Evolutionary conservation across 176 grass and related monocot genomes (phyloP), one percentile per base, ranked within the genome.

Genomic region (Ampelocalamus luodianensis): DNA sequence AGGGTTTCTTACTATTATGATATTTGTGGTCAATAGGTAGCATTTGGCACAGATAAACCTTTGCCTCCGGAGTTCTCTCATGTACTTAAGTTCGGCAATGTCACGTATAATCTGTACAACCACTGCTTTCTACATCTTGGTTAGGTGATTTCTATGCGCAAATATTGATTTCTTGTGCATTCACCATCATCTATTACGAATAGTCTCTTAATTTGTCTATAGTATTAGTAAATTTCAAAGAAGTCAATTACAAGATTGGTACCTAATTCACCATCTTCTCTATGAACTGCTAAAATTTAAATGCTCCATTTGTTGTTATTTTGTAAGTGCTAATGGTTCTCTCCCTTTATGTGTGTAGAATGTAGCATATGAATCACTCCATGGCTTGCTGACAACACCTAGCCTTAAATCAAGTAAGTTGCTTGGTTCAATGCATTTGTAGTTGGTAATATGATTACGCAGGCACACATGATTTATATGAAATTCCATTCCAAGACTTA

Each of bases 51-150:
- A 10, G 63, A 55, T 87, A 88, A 92, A 75, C 64, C 73, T 77
- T 80, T 98, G 83, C 91, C 89, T 12, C 36, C 62, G 9, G 91
- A 95, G 60, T 89, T 89, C 50, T 90, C 83, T 53, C 91, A 89
- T 55, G 63, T 95, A 61, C 79, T 98, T 56, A 88, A 92, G 48
- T 81, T 95, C 75, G 83, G 91, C 13, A 88, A 89, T 53, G 38
- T 85, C 29, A 90, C 83, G 81, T 98, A 95, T 88, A 95, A 90
- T 77, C 85, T 98, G 53, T 98, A 93, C 74, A 93, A 89, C 77
- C 87, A 95, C 74, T 95, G 91, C 70, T 95, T 98, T 85, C 94
- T 98, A 26, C 88, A 93, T 77, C 91, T 98, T 83, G 96, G 93
- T 80, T 91, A 93, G 88, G 96, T 98, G 78, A 91, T 70, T 88